Percentiles rank a stretch among this genome's conserved stretches.
phyloP scores from a whole-genome alignment of 805 yeast genomes.

The Candida quercuum region DNA sequence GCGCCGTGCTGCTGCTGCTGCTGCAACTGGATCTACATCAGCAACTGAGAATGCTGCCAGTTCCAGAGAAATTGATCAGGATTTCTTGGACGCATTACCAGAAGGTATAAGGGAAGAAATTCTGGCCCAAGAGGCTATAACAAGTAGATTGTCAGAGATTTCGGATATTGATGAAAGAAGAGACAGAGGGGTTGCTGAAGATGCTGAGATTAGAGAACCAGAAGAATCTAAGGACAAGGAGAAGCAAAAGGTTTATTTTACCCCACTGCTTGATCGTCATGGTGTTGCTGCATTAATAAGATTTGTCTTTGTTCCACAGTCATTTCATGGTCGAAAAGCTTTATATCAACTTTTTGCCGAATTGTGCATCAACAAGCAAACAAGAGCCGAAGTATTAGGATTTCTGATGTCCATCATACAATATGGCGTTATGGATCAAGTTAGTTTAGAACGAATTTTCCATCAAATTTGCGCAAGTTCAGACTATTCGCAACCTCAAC shows the following conservation, averaged over 20 bases:
- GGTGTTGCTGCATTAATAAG: constrained; percentile 73
- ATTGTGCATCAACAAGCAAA: constrained; percentile 72
- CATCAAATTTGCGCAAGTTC: constrained; percentile 43
- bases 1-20: constrained; percentile 51
- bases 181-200: constrained; percentile 8
- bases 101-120: constrained; percentile 58
- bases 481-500: constrained; percentile 2
- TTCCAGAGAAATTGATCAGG: constrained; percentile 69
- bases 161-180: constrained; percentile 3
- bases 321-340: constrained; percentile 53
- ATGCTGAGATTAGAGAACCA: no score
- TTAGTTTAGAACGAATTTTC: constrained; percentile 57
- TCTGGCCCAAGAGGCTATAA: constrained; percentile 48
- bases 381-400: constrained; percentile 68
- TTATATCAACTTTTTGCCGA: constrained; percentile 61
- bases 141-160: constrained; percentile 27
- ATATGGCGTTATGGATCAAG: constrained; percentile 65
- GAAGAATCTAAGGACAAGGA: constrained; percentile 22
- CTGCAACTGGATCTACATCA: neutral
- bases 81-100: constrained; percentile 77
- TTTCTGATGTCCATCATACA: constrained; percentile 62
- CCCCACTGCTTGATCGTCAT: constrained; percentile 67
- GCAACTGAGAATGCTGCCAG: constrained; percentile 32
- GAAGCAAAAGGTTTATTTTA: constrained; percentile 39
- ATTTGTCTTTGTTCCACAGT: constrained; percentile 68